These are phyloP conservation scores for Neonothopanus nambi DNA, from an alignment of 1,284 basidiomycete species.

Conservation along the genomic window DNA sequence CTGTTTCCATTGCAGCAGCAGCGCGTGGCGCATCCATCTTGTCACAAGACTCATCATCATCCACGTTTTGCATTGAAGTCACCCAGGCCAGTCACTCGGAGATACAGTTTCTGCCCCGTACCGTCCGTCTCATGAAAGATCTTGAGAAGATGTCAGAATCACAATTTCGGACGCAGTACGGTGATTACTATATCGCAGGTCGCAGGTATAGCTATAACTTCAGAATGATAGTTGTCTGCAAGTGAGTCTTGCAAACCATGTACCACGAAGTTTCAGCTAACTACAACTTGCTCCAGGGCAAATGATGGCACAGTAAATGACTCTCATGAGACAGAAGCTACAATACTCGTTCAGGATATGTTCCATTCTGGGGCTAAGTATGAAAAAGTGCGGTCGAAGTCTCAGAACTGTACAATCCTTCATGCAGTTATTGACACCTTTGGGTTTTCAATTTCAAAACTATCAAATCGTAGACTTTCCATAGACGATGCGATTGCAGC, in stretches of 20 bases:
- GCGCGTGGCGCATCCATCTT: slow-evolving; percentile 16
- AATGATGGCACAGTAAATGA: slow-evolving; percentile 17
- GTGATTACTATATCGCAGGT: slow-evolving; percentile 24
- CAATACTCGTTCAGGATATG: slow-evolving; percentile 16
- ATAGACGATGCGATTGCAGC: slow-evolving; percentile 18
- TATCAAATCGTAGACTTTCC: slow-evolving; percentile 12
- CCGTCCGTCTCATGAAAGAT: slow-evolving; percentile 13
- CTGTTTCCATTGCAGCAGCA: slow-evolving; percentile 16
- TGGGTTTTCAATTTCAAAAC: slow-evolving; percentile 16
- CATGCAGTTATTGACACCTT: slow-evolving; percentile 22
- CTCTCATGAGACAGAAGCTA: slow-evolving; percentile 14
- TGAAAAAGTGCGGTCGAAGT: slow-evolving; percentile 14
- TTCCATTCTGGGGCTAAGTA: slow-evolving; percentile 17
- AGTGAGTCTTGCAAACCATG: slow-evolving; percentile 13
- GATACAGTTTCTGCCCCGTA: slow-evolving; percentile 13
- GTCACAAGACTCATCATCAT: slow-evolving; percentile 13
- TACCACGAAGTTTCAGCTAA: background rate
- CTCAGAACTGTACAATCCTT: slow-evolving; percentile 14
- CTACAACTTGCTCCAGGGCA: slow-evolving; percentile 7
- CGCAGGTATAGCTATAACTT: slow-evolving; percentile 18
- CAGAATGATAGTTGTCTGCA: slow-evolving; percentile 22
- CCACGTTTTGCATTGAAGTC: slow-evolving; percentile 21
- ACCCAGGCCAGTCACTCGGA: slow-evolving; percentile 17
- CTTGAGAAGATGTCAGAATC: slow-evolving; percentile 14
- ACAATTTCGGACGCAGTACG: slow-evolving; percentile 19